Evolutionary conservation across 2,329 filamentous ascomycete species (phyloP).

Genomic region (Lachnellula hyalina): DNA sequence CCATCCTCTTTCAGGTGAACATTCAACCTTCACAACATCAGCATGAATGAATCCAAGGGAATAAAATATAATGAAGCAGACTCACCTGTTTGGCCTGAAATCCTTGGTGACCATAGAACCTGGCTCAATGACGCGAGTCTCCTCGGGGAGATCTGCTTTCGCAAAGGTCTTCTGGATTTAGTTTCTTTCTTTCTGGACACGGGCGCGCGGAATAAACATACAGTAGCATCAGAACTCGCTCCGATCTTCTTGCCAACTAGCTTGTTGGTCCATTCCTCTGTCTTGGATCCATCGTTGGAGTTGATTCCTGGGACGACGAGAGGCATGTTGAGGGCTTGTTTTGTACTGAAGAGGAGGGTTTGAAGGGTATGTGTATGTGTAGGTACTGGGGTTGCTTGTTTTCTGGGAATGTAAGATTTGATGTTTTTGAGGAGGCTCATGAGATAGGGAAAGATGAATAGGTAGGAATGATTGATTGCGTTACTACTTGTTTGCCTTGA

Average conservation of each 20-base stretch:
- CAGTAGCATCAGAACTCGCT: conserved; percentile 49
- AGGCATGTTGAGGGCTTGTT: conserved; percentile 47
- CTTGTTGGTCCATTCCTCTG: conserved; percentile 56
- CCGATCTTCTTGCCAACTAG: conserved; percentile 59
- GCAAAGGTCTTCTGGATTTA: conserved; percentile 47
- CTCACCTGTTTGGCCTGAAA: conserved; percentile 35
- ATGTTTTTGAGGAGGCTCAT: neutral
- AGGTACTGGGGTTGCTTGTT: neutral
- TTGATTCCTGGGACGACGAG: conserved; percentile 58
- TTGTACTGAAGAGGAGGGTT: conserved; percentile 13
- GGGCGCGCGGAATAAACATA: conserved; percentile 33
- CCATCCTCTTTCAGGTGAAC: conserved; percentile 56
- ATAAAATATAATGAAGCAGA: neutral
- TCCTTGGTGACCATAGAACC: conserved; percentile 55
- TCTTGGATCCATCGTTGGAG: conserved; percentile 36
- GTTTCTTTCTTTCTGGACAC: neutral
- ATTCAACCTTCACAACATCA: conserved; percentile 42
- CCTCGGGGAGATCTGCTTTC: conserved; percentile 53
- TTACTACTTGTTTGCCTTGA: neutral
- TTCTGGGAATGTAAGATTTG: neutral
- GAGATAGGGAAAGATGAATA: neutral
- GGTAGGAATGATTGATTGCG: neutral
- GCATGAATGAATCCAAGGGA: neutral
- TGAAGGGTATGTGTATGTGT: conserved; percentile 7
- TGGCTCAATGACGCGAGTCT: conserved; percentile 51